A percentile compares a stretch with the other conserved stretches of the same genome.
Conservation (phyloP, 768 basidiomycete genomes). For the Nevesoporus exiguus region DNA sequence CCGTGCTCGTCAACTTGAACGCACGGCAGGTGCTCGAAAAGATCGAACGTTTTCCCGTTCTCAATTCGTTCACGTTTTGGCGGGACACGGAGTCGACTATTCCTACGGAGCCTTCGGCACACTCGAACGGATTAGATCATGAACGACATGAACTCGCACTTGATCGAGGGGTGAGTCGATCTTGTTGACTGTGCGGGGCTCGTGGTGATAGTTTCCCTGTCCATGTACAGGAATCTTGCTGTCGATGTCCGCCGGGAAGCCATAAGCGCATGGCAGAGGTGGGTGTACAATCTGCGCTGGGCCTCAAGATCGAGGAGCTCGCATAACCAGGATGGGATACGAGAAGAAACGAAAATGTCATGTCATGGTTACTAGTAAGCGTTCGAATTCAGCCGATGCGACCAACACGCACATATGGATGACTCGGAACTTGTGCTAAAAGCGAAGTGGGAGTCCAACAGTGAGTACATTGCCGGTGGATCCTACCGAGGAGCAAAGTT, state of each 20-base stretch:
- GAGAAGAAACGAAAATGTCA: background rate
- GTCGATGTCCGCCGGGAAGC: background rate
- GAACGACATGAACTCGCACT: slow-evolving; percentile 1
- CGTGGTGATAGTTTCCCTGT: too few relatives aligned
- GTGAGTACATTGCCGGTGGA: background rate
- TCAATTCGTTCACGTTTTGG: slow-evolving; percentile 5
- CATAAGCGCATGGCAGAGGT: background rate
- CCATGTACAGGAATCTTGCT: background rate
- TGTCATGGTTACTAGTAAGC: background rate
- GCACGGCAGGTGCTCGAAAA: slow-evolving; percentile 21
- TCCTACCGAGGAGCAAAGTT: too few relatives aligned
- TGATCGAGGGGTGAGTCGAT: background rate
- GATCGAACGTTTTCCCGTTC: slow-evolving; percentile 3
- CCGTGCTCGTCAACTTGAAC: slow-evolving; percentile 33
- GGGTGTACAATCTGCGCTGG: slow-evolving; percentile 10
- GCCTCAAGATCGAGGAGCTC: background rate
- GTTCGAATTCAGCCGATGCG: background rate
- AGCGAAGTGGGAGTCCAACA: too few relatives aligned
- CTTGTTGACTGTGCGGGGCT: background rate
- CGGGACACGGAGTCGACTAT: background rate
- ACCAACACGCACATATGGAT: background rate
- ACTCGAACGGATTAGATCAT: background rate
- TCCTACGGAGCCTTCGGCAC: background rate
- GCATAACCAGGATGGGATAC: background rate
- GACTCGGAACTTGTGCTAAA: background rate